Evolutionary conservation across 495 filamentous ascomycete genomes (phyloP).

Genomic region (Annulohypoxylon maeteangense): DNA sequence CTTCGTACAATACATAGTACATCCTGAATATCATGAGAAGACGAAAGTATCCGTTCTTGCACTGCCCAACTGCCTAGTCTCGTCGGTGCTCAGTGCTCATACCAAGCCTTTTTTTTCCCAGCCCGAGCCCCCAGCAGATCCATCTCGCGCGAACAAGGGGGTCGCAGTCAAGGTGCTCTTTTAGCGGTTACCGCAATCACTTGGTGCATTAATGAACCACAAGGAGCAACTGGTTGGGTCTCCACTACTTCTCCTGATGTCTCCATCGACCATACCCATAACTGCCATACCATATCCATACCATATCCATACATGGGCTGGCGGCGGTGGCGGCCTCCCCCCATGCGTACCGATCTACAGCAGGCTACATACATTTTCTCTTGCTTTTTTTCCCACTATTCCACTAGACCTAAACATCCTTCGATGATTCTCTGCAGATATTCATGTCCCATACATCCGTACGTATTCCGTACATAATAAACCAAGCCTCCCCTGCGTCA

Average conservation of each 20-base stretch:
- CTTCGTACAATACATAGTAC: conserved; percentile 5
- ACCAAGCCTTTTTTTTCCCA: conserved; percentile 13
- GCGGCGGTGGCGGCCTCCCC: conserved; percentile 40
- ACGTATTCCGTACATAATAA: conserved; percentile 33
- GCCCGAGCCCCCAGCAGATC: conserved; percentile 35
- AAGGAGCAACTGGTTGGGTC: conserved; percentile 42
- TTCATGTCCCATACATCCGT: conserved; percentile 15
- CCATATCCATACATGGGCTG: conserved; percentile 16
- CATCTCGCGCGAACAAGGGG: conserved; percentile 35
- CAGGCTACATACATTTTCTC: conserved; percentile 31
- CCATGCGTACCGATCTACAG: conserved; percentile 43
- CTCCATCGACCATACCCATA: conserved; percentile 34
- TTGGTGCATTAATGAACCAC: conserved; percentile 45
- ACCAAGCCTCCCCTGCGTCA: conserved; percentile 47
- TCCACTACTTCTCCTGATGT: conserved; percentile 40
- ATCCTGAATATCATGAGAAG: background rate
- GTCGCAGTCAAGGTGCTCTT: conserved; percentile 28
- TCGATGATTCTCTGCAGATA: conserved; percentile 38
- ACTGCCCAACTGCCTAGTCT: conserved; percentile 5
- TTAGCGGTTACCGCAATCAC: conserved; percentile 46
- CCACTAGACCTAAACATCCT: conserved; percentile 29
- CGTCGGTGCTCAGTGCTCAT: background rate
- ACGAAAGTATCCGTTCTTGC: conserved; percentile 3
- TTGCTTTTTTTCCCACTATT: conserved; percentile 27
- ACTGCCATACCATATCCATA: conserved; percentile 4